These are phyloP conservation scores for Danielia reshetovae DNA, from an alignment of 805 yeast genomes.

Conservation along the genomic window DNA sequence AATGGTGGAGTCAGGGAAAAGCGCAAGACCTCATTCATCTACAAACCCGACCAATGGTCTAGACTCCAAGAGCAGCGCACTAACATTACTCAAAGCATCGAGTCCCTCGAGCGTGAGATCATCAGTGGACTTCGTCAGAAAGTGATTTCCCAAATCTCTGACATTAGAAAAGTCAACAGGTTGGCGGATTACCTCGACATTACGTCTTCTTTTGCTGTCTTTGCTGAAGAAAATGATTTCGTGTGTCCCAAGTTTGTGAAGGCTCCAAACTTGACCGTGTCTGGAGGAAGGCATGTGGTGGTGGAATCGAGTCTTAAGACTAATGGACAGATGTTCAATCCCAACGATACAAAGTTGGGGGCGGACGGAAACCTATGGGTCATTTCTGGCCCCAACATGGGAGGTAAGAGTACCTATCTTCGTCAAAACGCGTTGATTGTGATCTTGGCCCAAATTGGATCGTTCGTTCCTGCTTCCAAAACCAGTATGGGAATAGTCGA, in stretches of 20 bases:
- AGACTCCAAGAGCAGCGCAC: conserved; percentile 49
- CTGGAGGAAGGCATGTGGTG: conserved; percentile 75
- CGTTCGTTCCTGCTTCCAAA: conserved; percentile 47
- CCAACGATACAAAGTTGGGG: conserved; percentile 34
- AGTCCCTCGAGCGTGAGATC: conserved; percentile 50
- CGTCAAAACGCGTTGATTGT: conserved; percentile 47
- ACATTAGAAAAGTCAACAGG: conserved; percentile 48
- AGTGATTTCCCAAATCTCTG: conserved; percentile 41
- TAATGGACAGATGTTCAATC: conserved; percentile 46
- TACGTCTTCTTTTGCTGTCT: conserved; percentile 62
- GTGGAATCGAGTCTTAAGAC: conserved; percentile 51
- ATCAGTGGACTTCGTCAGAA: conserved; percentile 45
- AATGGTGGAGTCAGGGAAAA: conserved; percentile 24
- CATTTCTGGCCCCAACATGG: conserved; percentile 43
- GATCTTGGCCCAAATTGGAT: conserved; percentile 50
- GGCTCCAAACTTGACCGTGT: conserved; percentile 34
- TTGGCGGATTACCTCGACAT: conserved; percentile 68
- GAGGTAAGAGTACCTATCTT: conserved; percentile 51
- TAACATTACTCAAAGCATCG: conserved; percentile 43
- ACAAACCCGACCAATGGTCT: conserved; percentile 50
- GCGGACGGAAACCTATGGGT: conserved; percentile 16
- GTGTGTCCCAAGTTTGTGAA: conserved; percentile 61
- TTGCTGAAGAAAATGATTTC: conserved; percentile 66
- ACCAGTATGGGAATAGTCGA: conserved; percentile 48
- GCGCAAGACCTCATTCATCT: conserved; percentile 41